Evolutionary conservation across 257 asterid species (phyloP), one percentile per base, ranked within the genome.

Genomic region (Gentiana straminea): DNA sequence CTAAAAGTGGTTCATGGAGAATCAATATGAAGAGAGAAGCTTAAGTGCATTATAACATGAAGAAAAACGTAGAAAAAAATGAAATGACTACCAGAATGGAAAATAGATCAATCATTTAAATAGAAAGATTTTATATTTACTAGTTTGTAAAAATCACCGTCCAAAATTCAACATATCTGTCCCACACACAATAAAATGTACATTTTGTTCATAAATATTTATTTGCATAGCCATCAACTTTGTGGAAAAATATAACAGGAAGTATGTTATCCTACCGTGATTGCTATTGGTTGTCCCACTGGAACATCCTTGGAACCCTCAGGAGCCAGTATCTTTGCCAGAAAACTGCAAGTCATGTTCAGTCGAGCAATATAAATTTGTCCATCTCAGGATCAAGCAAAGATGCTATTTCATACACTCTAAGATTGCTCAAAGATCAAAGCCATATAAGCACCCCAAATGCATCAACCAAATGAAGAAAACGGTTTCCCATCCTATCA

Each of bases 221-320:
- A 53, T 47, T 3, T 36, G 38, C 32, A 48, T 35, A 53, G 12
- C 49, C 32, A 5, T 59, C 10, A 13, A 46, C 36, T 15, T 53
- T 52, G 57, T 46, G 60, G 51, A 13, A 68, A 15, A 45, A 55
- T 37, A 64, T 11, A 72, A 67, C 71, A 64, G 65, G 61, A 74
- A 39, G 58, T 24, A 56, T 60, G 61, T 65, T 52, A 69, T 74
- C 35, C 71, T 85, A 92, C 99, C 81, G 97, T 89, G 68, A 92
- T 80, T 68, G 95, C 95, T 70, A 92, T 92, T 59, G 97, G 86
- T 71, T 86, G 89, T 60, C 99, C 99, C 60, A 92, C 99, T 47
- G 94, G 89, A 64, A 92, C 94, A 76, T 92, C 99, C 62, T 89
- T 92, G 51, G 99, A 75, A 75, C 99, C 99, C 61, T 92, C 99